Conservation (phyloP, 495 filamentous ascomycete genomes). For the Penicillium diatomitis region DNA sequence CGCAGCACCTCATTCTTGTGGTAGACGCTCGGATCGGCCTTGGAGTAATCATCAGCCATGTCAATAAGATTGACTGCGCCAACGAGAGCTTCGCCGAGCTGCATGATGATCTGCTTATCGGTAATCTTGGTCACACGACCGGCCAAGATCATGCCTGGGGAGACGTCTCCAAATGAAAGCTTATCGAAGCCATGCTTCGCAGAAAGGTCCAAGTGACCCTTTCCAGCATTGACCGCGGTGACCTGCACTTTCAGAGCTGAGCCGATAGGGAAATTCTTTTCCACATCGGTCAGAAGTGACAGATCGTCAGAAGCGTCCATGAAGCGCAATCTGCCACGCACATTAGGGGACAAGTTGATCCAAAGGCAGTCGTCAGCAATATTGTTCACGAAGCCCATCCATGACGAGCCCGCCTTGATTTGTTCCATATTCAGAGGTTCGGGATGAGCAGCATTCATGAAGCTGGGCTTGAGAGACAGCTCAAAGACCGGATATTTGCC, state of each 20-base stretch:
- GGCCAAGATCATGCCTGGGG: slow-evolving; percentile 68
- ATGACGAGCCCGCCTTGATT: slow-evolving; percentile 56
- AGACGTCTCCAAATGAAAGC: slow-evolving; percentile 58
- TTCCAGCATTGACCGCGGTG: slow-evolving; percentile 59
- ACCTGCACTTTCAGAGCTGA: slow-evolving; percentile 75
- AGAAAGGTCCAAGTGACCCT: slow-evolving; percentile 72
- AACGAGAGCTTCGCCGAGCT: slow-evolving; percentile 67
- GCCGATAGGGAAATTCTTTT: slow-evolving; percentile 80
- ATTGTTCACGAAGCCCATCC: slow-evolving; percentile 85
- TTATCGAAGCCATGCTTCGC: slow-evolving; percentile 50
- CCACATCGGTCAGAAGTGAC: slow-evolving; percentile 61
- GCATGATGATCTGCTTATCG: slow-evolving; percentile 74
- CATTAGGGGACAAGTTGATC: slow-evolving; percentile 85
- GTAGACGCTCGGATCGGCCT: slow-evolving; percentile 57
- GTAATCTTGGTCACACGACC: slow-evolving; percentile 77
- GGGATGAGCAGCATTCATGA: slow-evolving; percentile 45
- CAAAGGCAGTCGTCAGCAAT: slow-evolving; percentile 66
- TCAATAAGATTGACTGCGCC: slow-evolving; percentile 70
- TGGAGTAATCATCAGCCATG: slow-evolving; percentile 74
- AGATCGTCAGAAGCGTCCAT: slow-evolving; percentile 83
- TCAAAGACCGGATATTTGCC: slow-evolving; percentile 76
- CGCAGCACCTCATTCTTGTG: slow-evolving; percentile 78
- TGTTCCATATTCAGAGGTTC: slow-evolving; percentile 61
- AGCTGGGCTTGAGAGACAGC: slow-evolving; percentile 72
- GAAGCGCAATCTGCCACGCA: slow-evolving; percentile 70